Conservation (phyloP, 495 filamentous ascomycete species). For the Penicillium psychrofluorescens region DNA sequence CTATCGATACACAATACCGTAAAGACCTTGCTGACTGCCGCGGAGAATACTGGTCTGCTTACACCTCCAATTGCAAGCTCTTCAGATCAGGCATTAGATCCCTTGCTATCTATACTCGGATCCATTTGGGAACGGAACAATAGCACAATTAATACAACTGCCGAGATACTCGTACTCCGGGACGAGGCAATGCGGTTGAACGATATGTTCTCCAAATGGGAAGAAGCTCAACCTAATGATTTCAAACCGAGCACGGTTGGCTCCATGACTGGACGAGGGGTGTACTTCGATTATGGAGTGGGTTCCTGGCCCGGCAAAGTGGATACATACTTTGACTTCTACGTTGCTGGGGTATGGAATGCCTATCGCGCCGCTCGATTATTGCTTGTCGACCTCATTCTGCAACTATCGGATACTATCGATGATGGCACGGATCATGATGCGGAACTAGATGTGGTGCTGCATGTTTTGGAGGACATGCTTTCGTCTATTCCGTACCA, state of each 20-base stretch:
- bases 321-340: constrained; percentile 18
- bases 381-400: constrained; percentile 10
- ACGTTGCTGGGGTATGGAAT: constrained; percentile 24
- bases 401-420: constrained; percentile 4
- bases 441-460: not conserved
- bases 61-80: too few species aligned
- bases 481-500: constrained; percentile 26
- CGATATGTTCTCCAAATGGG: constrained; percentile 6
- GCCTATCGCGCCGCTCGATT: constrained; percentile 18
- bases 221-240: constrained; percentile 6
- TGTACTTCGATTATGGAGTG: not conserved
- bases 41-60: too few species aligned
- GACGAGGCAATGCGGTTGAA: constrained; percentile 10
- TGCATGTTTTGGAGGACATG: constrained; percentile 12
- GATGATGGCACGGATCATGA: constrained; percentile 1
- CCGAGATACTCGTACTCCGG: constrained; percentile 3
- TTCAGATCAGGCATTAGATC: constrained; percentile 2
- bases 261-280: not conserved
- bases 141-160: not conserved
- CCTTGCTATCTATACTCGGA: constrained; percentile 8
- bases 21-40: not conserved
- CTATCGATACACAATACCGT: constrained; percentile 5
- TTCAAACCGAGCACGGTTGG: constrained; percentile 12
- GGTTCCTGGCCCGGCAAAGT: constrained; percentile 15
- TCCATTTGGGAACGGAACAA: constrained; percentile 6